A percentile compares a stretch with the other conserved stretches of the same genome.
Conservation (phyloP, 495 filamentous ascomycete species). For the Tuber melanosporum region DNA sequence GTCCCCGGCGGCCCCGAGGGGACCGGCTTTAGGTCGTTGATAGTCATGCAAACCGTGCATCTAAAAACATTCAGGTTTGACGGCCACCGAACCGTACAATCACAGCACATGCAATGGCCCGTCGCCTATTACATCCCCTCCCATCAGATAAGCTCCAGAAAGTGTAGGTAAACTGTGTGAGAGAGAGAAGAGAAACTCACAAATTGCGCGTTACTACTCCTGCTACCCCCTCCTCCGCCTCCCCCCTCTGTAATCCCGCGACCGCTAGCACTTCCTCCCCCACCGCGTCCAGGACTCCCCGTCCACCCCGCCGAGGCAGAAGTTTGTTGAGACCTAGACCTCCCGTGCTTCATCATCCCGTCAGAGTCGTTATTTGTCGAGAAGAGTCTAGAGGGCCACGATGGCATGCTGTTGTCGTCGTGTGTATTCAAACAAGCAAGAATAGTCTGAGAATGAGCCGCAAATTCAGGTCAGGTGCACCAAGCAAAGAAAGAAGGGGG, state of each 20-base stretch:
- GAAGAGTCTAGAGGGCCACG: constrained; percentile 1
- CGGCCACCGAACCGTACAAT: constrained; percentile 78
- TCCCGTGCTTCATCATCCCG: background rate
- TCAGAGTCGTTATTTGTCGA: background rate
- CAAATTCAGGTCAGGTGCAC: background rate
- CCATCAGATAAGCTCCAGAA: background rate
- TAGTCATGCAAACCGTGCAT: constrained; percentile 77
- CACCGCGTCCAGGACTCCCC: constrained; percentile 9
- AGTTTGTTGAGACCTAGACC: background rate
- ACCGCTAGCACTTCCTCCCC: background rate
- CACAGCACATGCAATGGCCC: constrained; percentile 76
- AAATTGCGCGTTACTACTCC: background rate
- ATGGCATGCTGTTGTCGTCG: background rate
- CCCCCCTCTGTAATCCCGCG: background rate
- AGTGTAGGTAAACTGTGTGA: background rate
- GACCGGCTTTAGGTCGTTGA: constrained; percentile 68
- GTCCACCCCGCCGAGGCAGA: background rate
- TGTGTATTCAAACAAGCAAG: background rate
- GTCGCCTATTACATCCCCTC: constrained; percentile 44
- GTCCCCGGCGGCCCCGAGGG: background rate
- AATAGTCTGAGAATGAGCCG: constrained; percentile 1
- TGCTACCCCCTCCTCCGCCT: background rate
- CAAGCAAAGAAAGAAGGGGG: background rate
- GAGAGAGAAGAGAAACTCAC: background rate
- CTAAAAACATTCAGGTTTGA: constrained; percentile 65